Evolutionary conservation across 2,329 filamentous ascomycete species (phyloP), one percentile per base, ranked within the genome.

Genomic region (Colletotrichum sojae): DNA sequence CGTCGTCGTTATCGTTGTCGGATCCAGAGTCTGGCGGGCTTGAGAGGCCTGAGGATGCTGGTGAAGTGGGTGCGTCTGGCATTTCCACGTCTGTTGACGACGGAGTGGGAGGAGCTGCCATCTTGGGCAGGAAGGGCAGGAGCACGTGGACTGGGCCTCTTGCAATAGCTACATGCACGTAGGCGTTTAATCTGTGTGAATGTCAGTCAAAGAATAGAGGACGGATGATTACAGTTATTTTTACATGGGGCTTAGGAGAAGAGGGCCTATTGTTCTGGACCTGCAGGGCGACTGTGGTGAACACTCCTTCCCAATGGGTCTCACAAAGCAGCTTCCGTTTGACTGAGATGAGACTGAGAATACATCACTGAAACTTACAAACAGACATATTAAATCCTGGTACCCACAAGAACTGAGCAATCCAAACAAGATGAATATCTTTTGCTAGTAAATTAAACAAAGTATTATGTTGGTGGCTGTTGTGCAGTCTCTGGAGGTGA

Each of bases 61-160:
- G 54, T 18, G 48, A 22, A 15, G 48, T 25, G 39, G 12, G 8
- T n/a, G 45, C 67, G 39, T 67, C 70, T 36, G 49, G 54, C 71
- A 71, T 72, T 40, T 60, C 60, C 57, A 62, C 27, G n/a, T 71
- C 63, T 49, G 53, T n/a, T 5, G 61, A 51, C 54, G 39, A 22
- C 36, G 55, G 43, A 43, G 61, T 43, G 20, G 48, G 46, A 20
- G 65, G 31, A n/a, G 48, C 40, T 25, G 63, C 63, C 67, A 70
- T 70, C 12, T 58, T 68, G 43, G 63, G 53, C 25, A 36, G 25
- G 12, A 4, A 4, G 45, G 16, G 53, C 22, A 56, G 5, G 53
- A 8, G 31, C 13, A 5, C 12, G 27, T 6, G 6, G 51, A 12
- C 3, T 31, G 22, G 18, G 15, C 18, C 15, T 48, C 4, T 48